These are phyloP conservation scores for Fusarium brachygibbosum DNA, from an alignment of 2,329 filamentous ascomycete species.

Conservation along the genomic window DNA sequence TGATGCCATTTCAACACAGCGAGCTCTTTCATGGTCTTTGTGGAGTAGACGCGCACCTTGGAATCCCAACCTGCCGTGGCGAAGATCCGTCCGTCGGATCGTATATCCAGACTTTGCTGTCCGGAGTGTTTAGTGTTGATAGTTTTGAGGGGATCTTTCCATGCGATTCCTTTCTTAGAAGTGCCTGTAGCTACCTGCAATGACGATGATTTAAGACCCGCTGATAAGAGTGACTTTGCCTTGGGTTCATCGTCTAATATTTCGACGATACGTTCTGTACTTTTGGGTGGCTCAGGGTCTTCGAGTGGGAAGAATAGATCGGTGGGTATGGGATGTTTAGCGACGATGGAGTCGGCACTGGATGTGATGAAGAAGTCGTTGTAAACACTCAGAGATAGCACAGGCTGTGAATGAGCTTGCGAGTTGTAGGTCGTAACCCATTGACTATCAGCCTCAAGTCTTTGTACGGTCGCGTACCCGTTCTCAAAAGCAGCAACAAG, in stretches of 20 bases:
- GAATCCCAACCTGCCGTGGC: slow-evolving; percentile 95
- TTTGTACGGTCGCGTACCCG: slow-evolving; percentile 77
- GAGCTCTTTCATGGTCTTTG: slow-evolving; percentile 84
- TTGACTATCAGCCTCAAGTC: slow-evolving; percentile 58
- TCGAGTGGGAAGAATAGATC: slow-evolving; percentile 37
- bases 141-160: slow-evolving; percentile 68
- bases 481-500: slow-evolving; percentile 88
- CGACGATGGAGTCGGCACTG: slow-evolving; percentile 82
- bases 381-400: slow-evolving; percentile 78
- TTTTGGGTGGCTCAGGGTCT: slow-evolving; percentile 1
- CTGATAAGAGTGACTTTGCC: slow-evolving; percentile 46
- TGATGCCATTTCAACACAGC: slow-evolving; percentile 96
- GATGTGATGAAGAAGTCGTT: slow-evolving; percentile 79
- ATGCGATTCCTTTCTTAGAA: slow-evolving; percentile 47
- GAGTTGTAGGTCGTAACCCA: slow-evolving; percentile 72
- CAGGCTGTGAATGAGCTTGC: slow-evolving; percentile 81
- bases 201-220: slow-evolving; percentile 29
- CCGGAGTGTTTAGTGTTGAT: slow-evolving; percentile 89
- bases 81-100: slow-evolving; percentile 85
- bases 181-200: background rate
- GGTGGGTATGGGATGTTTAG: slow-evolving; percentile 76
- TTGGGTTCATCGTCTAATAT: slow-evolving; percentile 38
- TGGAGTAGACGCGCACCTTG: slow-evolving; percentile 82
- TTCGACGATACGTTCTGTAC: slow-evolving; percentile 46
- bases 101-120: slow-evolving; percentile 83